Evolutionary conservation across 1,284 basidiomycete genomes (phyloP).

Genomic region (Rhodotorula sp.): DNA sequence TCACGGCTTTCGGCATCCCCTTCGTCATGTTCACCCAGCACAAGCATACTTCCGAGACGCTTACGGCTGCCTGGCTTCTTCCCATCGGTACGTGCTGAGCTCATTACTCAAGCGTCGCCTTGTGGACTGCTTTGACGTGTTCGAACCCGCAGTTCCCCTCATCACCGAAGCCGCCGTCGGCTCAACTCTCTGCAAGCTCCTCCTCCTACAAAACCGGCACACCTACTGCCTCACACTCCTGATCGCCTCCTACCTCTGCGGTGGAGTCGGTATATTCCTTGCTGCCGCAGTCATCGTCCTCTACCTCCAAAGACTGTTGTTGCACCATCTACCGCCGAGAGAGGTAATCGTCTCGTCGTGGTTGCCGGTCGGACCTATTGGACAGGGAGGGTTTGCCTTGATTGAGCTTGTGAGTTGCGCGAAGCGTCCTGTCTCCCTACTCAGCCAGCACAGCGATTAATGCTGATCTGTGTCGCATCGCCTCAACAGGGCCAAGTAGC

Average conservation of each 20-base stretch:
- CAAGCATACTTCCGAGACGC: conserved; percentile 36
- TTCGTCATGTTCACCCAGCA: conserved; percentile 42
- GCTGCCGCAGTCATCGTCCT: conserved; percentile 40
- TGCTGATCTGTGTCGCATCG: not conserved
- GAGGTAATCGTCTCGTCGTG: conserved; percentile 42
- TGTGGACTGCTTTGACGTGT: too few relatives aligned
- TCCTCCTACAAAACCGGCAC: conserved; percentile 20
- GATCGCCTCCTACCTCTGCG: conserved; percentile 40
- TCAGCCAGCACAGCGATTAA: not conserved
- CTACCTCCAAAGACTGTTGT: conserved; percentile 42
- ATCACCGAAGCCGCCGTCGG: conserved; percentile 42
- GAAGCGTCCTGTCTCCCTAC: not conserved
- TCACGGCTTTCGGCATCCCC: conserved; percentile 37
- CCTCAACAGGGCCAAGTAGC: conserved; percentile 34
- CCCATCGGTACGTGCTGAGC: conserved; percentile 41
- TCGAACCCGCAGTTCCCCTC: conserved; percentile 38
- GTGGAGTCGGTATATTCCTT: conserved; percentile 38
- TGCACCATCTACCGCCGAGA: conserved; percentile 42
- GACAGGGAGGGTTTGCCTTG: conserved; percentile 42
- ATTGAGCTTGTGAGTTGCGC: conserved; percentile 37
- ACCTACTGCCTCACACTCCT: conserved; percentile 40
- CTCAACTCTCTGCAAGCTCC: conserved; percentile 37
- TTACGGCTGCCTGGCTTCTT: conserved; percentile 44
- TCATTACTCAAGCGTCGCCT: too few relatives aligned
- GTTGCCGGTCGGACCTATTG: conserved; percentile 43